phyloP scores from a whole-genome alignment of 2,329 filamentous ascomycete species.

The Trichoderma cornu-damae region DNA sequence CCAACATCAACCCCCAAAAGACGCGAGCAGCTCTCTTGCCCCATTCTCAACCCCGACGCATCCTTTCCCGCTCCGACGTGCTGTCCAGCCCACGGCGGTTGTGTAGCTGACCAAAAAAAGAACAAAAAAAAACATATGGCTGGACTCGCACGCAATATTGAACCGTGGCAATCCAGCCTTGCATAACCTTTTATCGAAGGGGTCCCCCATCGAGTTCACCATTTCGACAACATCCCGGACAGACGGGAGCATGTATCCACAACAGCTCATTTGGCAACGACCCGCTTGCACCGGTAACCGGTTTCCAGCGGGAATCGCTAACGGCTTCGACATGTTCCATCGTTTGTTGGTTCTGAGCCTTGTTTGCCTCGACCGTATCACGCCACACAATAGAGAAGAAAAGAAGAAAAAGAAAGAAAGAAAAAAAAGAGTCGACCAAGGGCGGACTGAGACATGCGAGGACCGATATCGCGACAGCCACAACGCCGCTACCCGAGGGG shows the following conservation, averaged over 20 bases:
- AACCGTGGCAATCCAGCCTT: not conserved
- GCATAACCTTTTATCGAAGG: not conserved
- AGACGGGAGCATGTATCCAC: conserved; percentile 12
- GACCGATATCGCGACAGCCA: conserved; percentile 10
- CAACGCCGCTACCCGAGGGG: conserved; percentile 9
- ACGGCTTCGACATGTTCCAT: not conserved
- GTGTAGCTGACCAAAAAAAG: not conserved
- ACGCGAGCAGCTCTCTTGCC: not conserved
- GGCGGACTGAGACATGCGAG: conserved; percentile 1
- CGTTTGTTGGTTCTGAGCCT: not conserved
- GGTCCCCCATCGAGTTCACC: not conserved
- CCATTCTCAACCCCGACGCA: not conserved
- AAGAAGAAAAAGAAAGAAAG: not conserved
- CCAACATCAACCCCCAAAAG: not conserved
- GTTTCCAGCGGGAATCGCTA: not conserved
- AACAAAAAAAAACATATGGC: not conserved
- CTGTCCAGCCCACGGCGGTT: not conserved
- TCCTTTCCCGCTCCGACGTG: not conserved
- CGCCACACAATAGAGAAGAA: not conserved
- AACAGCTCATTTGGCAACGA: conserved; percentile 8
- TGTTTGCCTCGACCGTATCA: conserved; percentile 10
- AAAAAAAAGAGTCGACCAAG: not conserved
- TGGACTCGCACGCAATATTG: conserved; percentile 9
- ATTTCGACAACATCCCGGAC: not conserved
- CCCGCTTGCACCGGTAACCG: not conserved